These are phyloP conservation scores for Ogataea siamensis DNA, from an alignment of 805 yeast genomes.

Conservation along the genomic window DNA sequence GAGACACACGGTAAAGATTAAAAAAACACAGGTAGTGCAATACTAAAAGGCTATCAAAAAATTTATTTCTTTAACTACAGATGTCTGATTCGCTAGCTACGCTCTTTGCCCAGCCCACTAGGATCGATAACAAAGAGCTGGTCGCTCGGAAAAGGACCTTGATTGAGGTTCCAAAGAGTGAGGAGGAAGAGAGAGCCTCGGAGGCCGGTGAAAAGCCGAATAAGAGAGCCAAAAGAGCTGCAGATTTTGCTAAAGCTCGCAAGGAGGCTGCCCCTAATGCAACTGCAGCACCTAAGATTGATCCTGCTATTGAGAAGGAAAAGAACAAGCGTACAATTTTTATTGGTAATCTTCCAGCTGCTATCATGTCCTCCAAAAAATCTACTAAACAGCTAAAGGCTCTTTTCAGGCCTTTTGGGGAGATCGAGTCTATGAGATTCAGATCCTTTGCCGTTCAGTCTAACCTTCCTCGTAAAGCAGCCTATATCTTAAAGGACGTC, in stretches of 20 bases:
- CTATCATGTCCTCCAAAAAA: conserved; percentile 62
- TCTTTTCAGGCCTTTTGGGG: conserved; percentile 52
- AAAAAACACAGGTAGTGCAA: conserved; percentile 6
- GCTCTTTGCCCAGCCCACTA: conserved; percentile 40
- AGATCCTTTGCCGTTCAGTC: conserved; percentile 89
- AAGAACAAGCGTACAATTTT: conserved; percentile 85
- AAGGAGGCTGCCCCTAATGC: conserved; percentile 1
- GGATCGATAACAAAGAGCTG: conserved; percentile 40
- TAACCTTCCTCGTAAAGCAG: conserved; percentile 87
- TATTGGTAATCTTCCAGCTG: conserved; percentile 76
- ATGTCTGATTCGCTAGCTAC: conserved; percentile 18
- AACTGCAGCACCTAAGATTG: conserved; percentile 41
- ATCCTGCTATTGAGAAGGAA: conserved; percentile 64
- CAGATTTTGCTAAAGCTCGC: conserved; percentile 10
- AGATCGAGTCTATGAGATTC: conserved; percentile 76
- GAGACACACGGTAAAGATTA: conserved; percentile 7
- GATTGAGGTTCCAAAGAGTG: conserved; percentile 20
- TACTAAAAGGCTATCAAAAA: conserved; percentile 12
- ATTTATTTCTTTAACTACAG: neutral
- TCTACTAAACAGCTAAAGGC: conserved; percentile 62
- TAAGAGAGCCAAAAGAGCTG: conserved; percentile 22
- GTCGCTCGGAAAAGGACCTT: conserved; percentile 29
- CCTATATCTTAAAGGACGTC: conserved; percentile 75
- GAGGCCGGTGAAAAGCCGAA: conserved; percentile 24
- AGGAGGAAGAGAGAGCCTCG: conserved; percentile 20